Evolutionary conservation across 2,329 filamentous ascomycete species (phyloP), one percentile per base, ranked within the genome.

Genomic region (Nemania sp.): DNA sequence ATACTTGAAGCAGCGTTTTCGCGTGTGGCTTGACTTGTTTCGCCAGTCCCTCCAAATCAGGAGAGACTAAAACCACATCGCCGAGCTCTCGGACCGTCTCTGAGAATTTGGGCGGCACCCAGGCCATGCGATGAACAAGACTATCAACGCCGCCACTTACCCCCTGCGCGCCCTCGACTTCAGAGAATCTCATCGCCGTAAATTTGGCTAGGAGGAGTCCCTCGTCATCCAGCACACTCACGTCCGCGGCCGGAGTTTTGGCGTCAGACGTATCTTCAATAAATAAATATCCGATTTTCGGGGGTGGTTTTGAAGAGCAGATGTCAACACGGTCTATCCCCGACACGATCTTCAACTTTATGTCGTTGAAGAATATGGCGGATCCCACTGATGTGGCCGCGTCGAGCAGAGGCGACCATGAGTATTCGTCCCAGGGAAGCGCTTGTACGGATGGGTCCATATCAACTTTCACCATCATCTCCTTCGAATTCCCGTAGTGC

Each of bases 331-430:
- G 62, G 24, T 68, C 61, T 22, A 67, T 67, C 18, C 61, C 59
- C 22, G 65, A 54, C 3, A 57, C 64, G 11, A 83, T 83, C 11
- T 81, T 79, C 51, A 83, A 76, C 22, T 73, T 73, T 1, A 78
- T 76, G 10, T 76, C 69, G 29, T 79, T 72, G 68, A 77, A 80
- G 72, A 82, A 82, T 24, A 83, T 74, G 0, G 79, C 78, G 0
- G 81, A 82, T 1, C 80, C 81, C 3, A 83, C 76, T 0, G 82
- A 83, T 0, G 81, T 82, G 1, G 81, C 81, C 2, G 81, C 78
- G 63, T 83, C 81, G 2, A 83, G 71, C 13, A 82, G 74, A 0
- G 81, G 77, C 5, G 81, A 80, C 54, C 65, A 67, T 4, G 60
- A 67, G 32, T 35, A 4, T 18, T 52, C 43, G 24, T 64, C 53